These are phyloP conservation scores for Hanseniaspora guilliermondii DNA, from an alignment of 805 yeast species.

Conservation along the genomic window DNA sequence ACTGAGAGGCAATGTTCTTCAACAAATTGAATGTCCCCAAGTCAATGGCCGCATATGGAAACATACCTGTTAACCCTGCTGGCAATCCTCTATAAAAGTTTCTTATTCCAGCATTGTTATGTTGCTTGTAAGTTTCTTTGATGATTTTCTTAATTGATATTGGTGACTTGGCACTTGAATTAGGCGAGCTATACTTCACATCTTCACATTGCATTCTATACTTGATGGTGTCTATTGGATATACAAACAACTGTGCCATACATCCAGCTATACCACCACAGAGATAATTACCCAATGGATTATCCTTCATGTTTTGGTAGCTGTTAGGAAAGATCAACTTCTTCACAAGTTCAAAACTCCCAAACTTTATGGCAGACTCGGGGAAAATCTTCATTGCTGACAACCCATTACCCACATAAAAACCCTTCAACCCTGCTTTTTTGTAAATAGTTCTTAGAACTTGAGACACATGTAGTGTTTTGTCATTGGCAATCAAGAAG, in stretches of 20 bases:
- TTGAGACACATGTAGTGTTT: conserved; percentile 39
- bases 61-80: conserved; percentile 90
- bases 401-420: conserved; percentile 90
- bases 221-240: conserved; percentile 90
- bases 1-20: conserved; percentile 37
- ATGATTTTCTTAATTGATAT: conserved; percentile 29
- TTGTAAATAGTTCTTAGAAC: conserved; percentile 73
- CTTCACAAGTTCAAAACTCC: conserved; percentile 83
- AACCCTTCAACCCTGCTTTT: conserved; percentile 63
- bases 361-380: conserved; percentile 94
- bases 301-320: conserved; percentile 53
- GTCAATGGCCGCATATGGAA: conserved; percentile 95
- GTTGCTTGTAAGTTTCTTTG: conserved; percentile 47
- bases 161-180: not conserved
- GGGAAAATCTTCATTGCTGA: conserved; percentile 92
- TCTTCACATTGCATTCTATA: conserved; percentile 83
- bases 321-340: conserved; percentile 67
- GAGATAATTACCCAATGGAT: conserved; percentile 53
- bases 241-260: conserved; percentile 79
- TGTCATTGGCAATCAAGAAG: conserved; percentile 71
- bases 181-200: conserved; percentile 2
- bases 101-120: conserved; percentile 55
- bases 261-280: conserved; percentile 98
- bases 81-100: conserved; percentile 76
- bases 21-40: conserved; percentile 83